Conservation (phyloP, 441 rosid genomes). For the Arabidopsis lyrata region DNA sequence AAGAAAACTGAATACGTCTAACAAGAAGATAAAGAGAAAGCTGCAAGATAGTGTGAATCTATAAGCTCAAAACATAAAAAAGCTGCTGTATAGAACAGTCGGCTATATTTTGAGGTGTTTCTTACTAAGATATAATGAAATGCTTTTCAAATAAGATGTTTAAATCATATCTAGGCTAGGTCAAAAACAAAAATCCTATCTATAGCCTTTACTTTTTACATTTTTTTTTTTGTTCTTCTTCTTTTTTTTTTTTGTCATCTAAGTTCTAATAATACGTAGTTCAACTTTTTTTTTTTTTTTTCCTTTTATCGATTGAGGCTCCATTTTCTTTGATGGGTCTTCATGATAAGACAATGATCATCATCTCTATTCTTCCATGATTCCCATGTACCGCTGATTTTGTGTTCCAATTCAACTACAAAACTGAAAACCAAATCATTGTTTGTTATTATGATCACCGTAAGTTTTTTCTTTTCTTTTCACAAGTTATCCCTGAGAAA, state of each 20-base stretch:
- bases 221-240: not conserved
- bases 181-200: constrained; percentile 2
- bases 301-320: constrained; percentile 31
- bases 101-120: constrained; percentile 29
- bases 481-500: not conserved
- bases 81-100: constrained; percentile 39
- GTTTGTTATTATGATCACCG: constrained; percentile 2
- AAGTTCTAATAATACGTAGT: constrained; percentile 14
- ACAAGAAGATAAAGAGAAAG: constrained; percentile 41
- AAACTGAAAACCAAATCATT: not conserved
- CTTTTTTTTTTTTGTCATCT: no score
- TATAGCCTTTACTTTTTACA: constrained; percentile 10
- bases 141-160: constrained; percentile 30
- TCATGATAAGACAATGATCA: constrained; percentile 49
- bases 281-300: constrained; percentile 32
- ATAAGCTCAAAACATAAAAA: constrained; percentile 39
- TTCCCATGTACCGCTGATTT: constrained; percentile 36
- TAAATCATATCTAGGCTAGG: constrained; percentile 29
- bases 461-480: not conserved
- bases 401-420: not conserved
- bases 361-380: constrained; percentile 30
- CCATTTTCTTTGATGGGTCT: constrained; percentile 40
- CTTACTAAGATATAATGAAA: constrained; percentile 17
- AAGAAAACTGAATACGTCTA: not conserved
- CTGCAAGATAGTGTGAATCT: constrained; percentile 45